Evolutionary conservation across 2,329 filamentous ascomycete species (phyloP).

Genomic region (Fusarium chaquense): DNA sequence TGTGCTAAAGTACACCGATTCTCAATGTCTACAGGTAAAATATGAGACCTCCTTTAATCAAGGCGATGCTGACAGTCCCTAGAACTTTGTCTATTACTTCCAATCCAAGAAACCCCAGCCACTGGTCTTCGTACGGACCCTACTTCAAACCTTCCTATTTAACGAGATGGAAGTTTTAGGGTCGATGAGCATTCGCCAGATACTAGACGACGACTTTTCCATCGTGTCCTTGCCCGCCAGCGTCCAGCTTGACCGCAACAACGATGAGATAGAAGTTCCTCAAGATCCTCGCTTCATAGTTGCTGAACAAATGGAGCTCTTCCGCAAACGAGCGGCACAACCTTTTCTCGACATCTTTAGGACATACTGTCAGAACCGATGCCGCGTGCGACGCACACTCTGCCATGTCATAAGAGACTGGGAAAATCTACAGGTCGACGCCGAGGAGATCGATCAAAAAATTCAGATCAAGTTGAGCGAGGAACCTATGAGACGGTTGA

Average conservation of each 20-base stretch:
- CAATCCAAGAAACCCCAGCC: constrained; percentile 85
- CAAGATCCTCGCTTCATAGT: constrained; percentile 80
- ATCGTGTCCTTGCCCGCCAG: constrained; percentile 80
- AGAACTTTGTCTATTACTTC: constrained; percentile 81
- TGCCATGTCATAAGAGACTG: constrained; percentile 86
- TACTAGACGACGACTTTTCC: constrained; percentile 85
- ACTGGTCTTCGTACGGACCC: constrained; percentile 82
- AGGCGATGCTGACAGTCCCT: constrained; percentile 1
- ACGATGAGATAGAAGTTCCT: constrained; percentile 80
- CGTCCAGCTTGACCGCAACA: constrained; percentile 76
- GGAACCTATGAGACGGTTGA: constrained; percentile 65
- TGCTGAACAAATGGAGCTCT: constrained; percentile 78
- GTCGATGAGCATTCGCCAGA: constrained; percentile 74
- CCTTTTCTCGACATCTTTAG: constrained; percentile 87
- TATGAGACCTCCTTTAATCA: neutral
- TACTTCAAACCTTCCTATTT: constrained; percentile 82
- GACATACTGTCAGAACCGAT: constrained; percentile 89
- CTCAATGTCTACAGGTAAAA: constrained; percentile 76
- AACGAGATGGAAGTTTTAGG: constrained; percentile 77
- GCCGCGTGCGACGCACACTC: constrained; percentile 88
- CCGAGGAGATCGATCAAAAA: constrained; percentile 79
- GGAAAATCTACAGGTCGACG: constrained; percentile 85
- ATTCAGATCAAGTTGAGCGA: constrained; percentile 73
- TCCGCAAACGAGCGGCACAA: constrained; percentile 70
- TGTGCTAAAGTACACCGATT: constrained; percentile 75